Evolutionary conservation across 2,329 filamentous ascomycete genomes (phyloP), one percentile per base, ranked within the genome.

Genomic region (Fusarium oxysporum): DNA sequence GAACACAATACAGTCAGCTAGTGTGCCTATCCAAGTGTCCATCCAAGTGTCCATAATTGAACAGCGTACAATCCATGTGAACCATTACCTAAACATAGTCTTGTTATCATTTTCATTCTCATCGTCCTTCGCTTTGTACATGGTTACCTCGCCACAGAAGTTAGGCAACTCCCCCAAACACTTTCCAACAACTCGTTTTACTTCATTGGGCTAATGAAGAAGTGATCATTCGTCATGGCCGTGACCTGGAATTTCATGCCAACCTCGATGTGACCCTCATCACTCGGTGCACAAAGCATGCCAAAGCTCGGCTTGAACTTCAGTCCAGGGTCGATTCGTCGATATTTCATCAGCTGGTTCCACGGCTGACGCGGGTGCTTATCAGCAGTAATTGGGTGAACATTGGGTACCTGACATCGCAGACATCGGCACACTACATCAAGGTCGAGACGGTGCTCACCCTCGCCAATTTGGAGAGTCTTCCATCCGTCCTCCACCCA

Each of bases 401-500:
- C 90, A 78, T 91, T 92, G 11, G 90, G 90, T 5, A 91, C 89
- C 69, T 88, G 88, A 68, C 90, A 92, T 25, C 90, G 81, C 38
- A 89, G 85, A 76, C 90, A 91, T 6, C 89, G 82, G 33, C 88
- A 87, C 23, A 89, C 85, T 35, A 91, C 85, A 78, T 92, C 90
- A 38, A 91, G 73, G 30, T 83, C 82, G 14, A 89, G 77, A 12
- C 74, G 47, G 21, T 50, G 30, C 23, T 67, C 44, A 19, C 68
- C 62, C 30, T 64, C 59, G 14, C 78, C 80, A 54, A 90, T 85
- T 14, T 86, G 82, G 1, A 92, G 81, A 6, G 85, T 83, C 80
- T 91, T 91, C 90, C 90, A 92, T 21, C 83, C 83, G 77, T 92
- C 90, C 77, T 92, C 90, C 41, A 84, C 84, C 90, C 90, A 92